A percentile compares a stretch with the other conserved stretches of the same genome.
Evolutionary conservation across 2,329 filamentous ascomycete species (phyloP).

Genomic region (Aspergillus terreus): DNA sequence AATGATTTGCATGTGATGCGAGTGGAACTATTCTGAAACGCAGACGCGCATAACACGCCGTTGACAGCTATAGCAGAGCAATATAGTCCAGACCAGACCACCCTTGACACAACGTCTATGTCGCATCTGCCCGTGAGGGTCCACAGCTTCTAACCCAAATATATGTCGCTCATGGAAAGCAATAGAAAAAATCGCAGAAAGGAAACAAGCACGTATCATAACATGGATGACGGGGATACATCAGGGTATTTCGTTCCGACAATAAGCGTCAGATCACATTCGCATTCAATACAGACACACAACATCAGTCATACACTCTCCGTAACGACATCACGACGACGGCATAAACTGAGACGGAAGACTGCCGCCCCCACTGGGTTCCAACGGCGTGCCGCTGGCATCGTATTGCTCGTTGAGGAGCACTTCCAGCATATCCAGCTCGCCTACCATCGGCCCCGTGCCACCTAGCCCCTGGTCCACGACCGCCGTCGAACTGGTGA

Average conservation of each 20-base stretch:
- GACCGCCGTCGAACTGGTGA: constrained; percentile 45
- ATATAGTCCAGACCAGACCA: no score
- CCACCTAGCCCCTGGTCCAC: constrained; percentile 55
- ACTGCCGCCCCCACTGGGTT: constrained; percentile 8
- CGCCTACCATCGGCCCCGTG: constrained; percentile 59
- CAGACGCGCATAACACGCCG: no score
- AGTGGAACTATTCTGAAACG: no score
- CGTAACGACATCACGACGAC: constrained; percentile 1
- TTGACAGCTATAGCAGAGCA: no score
- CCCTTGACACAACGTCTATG: no score
- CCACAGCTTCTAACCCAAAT: not conserved
- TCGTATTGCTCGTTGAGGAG: constrained; percentile 42
- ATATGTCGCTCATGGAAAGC: not conserved
- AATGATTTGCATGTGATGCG: no score
- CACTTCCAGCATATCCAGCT: constrained; percentile 48
- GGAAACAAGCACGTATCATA: not conserved
- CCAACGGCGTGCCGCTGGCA: constrained; percentile 22
- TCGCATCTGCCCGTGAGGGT: not conserved
- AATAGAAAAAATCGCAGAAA: not conserved
- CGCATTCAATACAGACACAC: not conserved
- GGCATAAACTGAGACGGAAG: constrained; percentile 28
- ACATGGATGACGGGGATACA: not conserved
- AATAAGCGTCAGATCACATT: not conserved
- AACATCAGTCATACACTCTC: not conserved
- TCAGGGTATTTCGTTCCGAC: not conserved